Percentiles rank a stretch among this genome's conserved stretches.
These are phyloP conservation scores for Mortierella sp. DNA, from an alignment of 371 early-diverging fungal species.

Conservation along the genomic window DNA sequence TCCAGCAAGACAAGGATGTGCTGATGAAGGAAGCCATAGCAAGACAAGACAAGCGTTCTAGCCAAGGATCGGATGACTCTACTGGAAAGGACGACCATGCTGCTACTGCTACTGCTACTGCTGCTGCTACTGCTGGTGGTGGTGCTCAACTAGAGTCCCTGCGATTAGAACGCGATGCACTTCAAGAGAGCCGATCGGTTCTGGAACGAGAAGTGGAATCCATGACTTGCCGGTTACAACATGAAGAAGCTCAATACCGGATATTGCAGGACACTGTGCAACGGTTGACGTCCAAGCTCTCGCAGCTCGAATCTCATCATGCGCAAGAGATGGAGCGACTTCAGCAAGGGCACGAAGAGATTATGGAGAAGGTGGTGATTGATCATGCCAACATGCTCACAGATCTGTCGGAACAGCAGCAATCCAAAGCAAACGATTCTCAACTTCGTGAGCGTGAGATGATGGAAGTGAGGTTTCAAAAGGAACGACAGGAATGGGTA, in stretches of 20 bases:
- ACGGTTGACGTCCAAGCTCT: conserved; percentile 16
- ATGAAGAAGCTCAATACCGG: conserved; percentile 34
- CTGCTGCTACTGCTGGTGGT: too few relatives aligned
- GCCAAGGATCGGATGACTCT: neutral
- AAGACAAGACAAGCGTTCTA: conserved; percentile 5
- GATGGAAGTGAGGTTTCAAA: conserved; percentile 1
- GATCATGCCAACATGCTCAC: conserved; percentile 33
- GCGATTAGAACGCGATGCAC: conserved; percentile 5
- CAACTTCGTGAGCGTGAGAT: neutral
- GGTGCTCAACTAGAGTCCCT: conserved; percentile 5
- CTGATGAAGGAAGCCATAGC: conserved; percentile 14
- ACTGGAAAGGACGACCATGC: neutral
- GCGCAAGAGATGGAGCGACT: conserved; percentile 20
- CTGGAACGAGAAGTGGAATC: conserved; percentile 15
- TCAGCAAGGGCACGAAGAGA: conserved; percentile 34
- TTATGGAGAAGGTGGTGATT: conserved; percentile 29
- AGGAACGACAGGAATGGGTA: conserved; percentile 9
- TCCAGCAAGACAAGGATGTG: conserved; percentile 16
- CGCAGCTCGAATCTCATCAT: conserved; percentile 14
- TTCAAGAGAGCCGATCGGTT: conserved; percentile 1
- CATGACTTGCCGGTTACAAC: conserved; percentile 12
- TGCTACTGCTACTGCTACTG: neutral
- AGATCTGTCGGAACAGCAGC: conserved; percentile 25
- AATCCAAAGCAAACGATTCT: conserved; percentile 2
- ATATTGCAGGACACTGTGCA: conserved; percentile 36